A percentile compares a stretch with the other conserved stretches of the same genome.
Evolutionary conservation across 441 rosid species (phyloP).

Genomic region (Jatropha multifida): DNA sequence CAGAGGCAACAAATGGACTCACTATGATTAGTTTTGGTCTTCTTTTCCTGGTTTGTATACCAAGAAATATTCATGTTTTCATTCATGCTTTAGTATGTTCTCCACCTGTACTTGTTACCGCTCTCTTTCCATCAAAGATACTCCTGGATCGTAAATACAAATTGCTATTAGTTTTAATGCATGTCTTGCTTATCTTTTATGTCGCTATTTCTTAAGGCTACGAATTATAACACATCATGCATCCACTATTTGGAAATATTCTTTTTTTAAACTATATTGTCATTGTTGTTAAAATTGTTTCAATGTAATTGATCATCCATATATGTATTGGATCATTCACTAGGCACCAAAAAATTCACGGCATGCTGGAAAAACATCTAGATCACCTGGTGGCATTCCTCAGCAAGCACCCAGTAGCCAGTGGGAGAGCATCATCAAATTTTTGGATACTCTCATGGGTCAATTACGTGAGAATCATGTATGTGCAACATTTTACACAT

Average conservation of each 20-base stretch:
- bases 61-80: neutral
- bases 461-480: slow-evolving; percentile 83
- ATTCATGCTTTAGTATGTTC: neutral
- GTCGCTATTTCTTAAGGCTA: neutral
- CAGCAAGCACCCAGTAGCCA: slow-evolving; percentile 73
- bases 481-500: slow-evolving; percentile 32
- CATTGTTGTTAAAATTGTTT: slow-evolving; percentile 3
- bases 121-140: neutral
- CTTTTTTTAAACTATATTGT: neutral
- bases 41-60: neutral
- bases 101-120: neutral
- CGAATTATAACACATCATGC: neutral
- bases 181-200: neutral
- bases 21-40: neutral
- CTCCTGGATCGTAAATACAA: neutral
- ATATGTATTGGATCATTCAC: slow-evolving; percentile 4
- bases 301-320: neutral
- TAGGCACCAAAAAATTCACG: slow-evolving; percentile 90
- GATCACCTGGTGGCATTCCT: slow-evolving; percentile 66
- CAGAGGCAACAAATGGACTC: neutral
- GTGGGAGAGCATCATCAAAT: slow-evolving; percentile 90
- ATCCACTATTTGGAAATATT: no score
- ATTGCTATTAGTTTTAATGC: neutral
- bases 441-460: slow-evolving; percentile 88
- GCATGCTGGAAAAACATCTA: slow-evolving; percentile 72